Evolutionary conservation across 257 asterid genomes (phyloP).

Genomic region (Capsicum baccatum): DNA sequence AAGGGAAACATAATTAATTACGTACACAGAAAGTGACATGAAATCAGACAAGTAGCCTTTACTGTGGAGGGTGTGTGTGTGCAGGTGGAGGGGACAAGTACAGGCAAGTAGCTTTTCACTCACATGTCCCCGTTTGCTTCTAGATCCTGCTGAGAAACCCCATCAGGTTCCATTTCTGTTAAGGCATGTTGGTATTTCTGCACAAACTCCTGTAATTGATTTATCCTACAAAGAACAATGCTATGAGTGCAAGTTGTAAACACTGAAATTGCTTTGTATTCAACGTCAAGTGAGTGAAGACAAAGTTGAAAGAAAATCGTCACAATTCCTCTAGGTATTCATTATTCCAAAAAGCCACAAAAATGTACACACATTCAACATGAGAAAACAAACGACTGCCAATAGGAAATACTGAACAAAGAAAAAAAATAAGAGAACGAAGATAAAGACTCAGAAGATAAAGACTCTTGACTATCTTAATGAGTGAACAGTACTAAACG

Average conservation of each 20-base stretch:
- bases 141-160: constrained; percentile 69
- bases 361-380: neutral
- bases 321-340: neutral
- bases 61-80: too few species aligned
- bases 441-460: neutral
- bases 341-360: neutral
- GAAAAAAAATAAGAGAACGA: neutral
- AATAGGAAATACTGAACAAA: neutral
- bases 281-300: too few species aligned
- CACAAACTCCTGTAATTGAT: constrained; percentile 89
- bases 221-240: constrained; percentile 68
- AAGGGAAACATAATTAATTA: neutral
- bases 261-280: neutral
- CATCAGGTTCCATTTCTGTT: too few species aligned
- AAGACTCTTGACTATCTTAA: neutral
- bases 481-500: constrained; percentile 3
- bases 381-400: neutral
- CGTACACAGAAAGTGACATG: too few species aligned
- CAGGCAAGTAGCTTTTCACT: constrained; percentile 37
- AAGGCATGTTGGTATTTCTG: constrained; percentile 69
- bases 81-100: neutral
- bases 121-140: constrained; percentile 90
- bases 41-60: too few species aligned
- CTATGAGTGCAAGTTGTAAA: neutral
- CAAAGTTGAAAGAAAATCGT: neutral